Base-by-base conservation (phyloP, 176 grass and related monocot species). In the Carex pumila region DNA sequence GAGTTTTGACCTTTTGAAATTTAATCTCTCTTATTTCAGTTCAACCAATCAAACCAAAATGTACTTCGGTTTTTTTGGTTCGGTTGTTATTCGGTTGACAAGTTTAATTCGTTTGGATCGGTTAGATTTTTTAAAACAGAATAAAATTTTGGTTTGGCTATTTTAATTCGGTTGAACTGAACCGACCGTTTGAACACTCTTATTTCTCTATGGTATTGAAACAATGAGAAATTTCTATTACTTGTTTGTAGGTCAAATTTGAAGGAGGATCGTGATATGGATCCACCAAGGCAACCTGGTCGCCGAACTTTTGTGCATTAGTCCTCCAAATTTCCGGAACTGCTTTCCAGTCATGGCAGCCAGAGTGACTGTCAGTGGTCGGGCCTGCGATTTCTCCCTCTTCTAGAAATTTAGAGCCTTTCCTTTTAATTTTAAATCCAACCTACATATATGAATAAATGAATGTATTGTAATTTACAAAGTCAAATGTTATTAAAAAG, bases 291-390 rank as follows among this genome's bases (percentile, higher is more conserved):
- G 95, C 95, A 61, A 97, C 62, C 0, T 32, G 81, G 75, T 94
- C 95, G 62, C 90, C 67, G 2, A 90, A 94, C 71, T 92, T 94
- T 84, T 97, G 86, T 59, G 95, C 88, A 14, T 82, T 84, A 69
- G 89, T 91, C 87, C 86, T 97, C 95, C 95, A 97, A 79, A 97
- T 97, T 86, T 97, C 95, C 39, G 95, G 95, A 87, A 97, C 84
- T 3, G 95, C 87, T 68, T 88, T 88, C 92, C 95, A 97, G 8
- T 97, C 92, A 69, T 84, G 70, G 15, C 56, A 81, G 39, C 22
- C 19, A 59, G 67, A 71, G 70, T 85, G 74, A 83, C 49, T 91
- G 15, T 77, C 86, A 79, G 49, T 39, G 43, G 79, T 37, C 1
- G 77, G 8, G 36, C 64, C 61, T 13, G 13, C 39, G 84, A 62